Evolutionary conservation across 73 alveolate genomes (phyloP).

Genomic region (Paramecium tetraurelia): DNA sequence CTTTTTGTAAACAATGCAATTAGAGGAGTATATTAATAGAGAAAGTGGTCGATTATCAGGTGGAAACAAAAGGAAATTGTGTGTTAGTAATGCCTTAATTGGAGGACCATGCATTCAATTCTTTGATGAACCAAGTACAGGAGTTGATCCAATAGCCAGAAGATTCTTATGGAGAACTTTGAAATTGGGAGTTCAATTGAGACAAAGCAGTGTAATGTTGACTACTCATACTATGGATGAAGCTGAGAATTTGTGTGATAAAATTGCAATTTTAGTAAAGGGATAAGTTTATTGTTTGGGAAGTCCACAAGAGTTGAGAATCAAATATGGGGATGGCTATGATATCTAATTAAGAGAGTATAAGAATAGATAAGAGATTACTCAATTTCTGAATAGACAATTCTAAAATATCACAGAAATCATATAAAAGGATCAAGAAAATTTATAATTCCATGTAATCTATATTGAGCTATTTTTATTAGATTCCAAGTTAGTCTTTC

Average conservation of each 20-base stretch:
- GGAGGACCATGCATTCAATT: conserved; percentile 89
- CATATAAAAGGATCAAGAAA: neutral
- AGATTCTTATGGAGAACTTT: conserved; percentile 58
- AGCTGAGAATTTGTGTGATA: conserved; percentile 87
- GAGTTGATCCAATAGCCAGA: conserved; percentile 64
- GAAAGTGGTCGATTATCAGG: conserved; percentile 82
- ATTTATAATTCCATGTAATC: neutral
- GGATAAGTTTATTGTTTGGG: conserved; percentile 84
- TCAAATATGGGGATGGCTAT: conserved; percentile 81
- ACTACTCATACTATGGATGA: conserved; percentile 94
- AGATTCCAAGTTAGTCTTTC: neutral
- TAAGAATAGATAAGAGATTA: neutral
- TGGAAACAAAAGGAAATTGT: conserved; percentile 97
- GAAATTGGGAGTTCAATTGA: conserved; percentile 20
- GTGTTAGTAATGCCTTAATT: conserved; percentile 89
- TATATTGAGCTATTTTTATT: neutral
- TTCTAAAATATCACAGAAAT: neutral
- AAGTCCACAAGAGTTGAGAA: conserved; percentile 71
- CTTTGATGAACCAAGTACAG: conserved; percentile 85
- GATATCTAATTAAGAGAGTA: conserved; percentile 59
- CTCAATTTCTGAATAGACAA: neutral
- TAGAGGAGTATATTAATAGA: conserved; percentile 71
- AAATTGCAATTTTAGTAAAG: conserved; percentile 78
- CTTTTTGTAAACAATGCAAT: conserved; percentile 75
- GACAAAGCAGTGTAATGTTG: conserved; percentile 70